A percentile compares a stretch with the other conserved stretches of the same genome.
Evolutionary conservation across 495 filamentous ascomycete species (phyloP).

Genomic region (Chaetomidium leptoderma): DNA sequence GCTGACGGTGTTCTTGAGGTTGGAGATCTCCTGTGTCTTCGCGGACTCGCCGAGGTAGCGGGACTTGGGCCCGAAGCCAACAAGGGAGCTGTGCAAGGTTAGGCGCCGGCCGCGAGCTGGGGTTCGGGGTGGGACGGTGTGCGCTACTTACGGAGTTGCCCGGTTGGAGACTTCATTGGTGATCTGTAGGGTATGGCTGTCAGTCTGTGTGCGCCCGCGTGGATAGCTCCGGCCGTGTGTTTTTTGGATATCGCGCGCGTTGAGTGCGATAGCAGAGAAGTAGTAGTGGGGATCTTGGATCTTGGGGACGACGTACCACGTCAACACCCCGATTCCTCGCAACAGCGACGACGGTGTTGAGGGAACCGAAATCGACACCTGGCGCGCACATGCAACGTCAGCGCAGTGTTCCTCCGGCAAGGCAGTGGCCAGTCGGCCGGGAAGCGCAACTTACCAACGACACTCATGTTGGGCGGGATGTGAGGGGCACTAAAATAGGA

Average conservation of each 20-base stretch:
- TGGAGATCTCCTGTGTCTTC: constrained; percentile 98
- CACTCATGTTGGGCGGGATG: constrained; percentile 45
- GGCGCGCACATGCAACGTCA: constrained; percentile 14
- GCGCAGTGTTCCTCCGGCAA: background rate
- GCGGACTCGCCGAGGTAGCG: constrained; percentile 91
- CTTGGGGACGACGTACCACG: constrained; percentile 95
- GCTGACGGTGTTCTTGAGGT: constrained; percentile 96
- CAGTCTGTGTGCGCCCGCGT: background rate
- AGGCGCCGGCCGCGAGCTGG: background rate
- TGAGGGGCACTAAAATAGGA: constrained; percentile 23
- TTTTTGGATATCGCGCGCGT: background rate
- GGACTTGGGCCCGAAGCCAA: constrained; percentile 89
- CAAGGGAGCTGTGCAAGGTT: constrained; percentile 63
- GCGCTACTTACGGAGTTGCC: constrained; percentile 80
- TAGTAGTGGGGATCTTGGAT: constrained; percentile 14
- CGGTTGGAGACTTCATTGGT: constrained; percentile 99
- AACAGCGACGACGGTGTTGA: constrained; percentile 96
- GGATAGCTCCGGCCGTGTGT: background rate
- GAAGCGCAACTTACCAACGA: constrained; percentile 38
- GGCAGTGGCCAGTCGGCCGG: background rate
- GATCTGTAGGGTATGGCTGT: constrained; percentile 54
- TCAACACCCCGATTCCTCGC: constrained; percentile 97
- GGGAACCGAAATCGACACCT: constrained; percentile 93
- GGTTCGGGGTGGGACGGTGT: constrained; percentile 8
- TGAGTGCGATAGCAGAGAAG: background rate